phyloP scores from a whole-genome alignment of 441 rosid species.

The Populus hybrid region DNA sequence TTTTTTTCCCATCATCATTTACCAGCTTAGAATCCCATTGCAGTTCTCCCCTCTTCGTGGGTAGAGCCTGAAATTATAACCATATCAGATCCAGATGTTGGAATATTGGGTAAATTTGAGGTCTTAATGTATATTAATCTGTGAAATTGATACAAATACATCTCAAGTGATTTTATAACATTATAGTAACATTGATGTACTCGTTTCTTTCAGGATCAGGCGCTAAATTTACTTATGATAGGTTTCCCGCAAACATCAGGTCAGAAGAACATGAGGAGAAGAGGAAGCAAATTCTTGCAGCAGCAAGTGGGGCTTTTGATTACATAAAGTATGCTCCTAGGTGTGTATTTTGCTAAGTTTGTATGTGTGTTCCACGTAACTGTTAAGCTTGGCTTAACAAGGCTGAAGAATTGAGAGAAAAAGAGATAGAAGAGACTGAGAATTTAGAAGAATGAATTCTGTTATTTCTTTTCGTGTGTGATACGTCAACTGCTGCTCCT shows the following conservation, averaged over 20 bases:
- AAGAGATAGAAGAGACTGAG: too few species aligned
- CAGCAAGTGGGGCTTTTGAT: conserved; percentile 87
- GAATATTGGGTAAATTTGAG: conserved; percentile 57
- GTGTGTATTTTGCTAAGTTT: conserved; percentile 33
- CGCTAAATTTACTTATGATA: conserved; percentile 87
- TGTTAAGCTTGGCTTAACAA: too few species aligned
- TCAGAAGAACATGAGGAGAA: conserved; percentile 96
- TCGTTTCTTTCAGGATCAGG: conserved; percentile 49
- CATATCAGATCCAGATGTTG: conserved; percentile 80
- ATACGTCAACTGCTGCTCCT: too few species aligned
- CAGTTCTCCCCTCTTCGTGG: conserved; percentile 63
- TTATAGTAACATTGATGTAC: background rate
- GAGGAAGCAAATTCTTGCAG: conserved; percentile 91
- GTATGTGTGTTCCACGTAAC: conserved; percentile 14
- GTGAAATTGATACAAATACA: background rate
- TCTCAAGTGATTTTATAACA: conserved; percentile 19
- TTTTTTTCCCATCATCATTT: conserved; percentile 17
- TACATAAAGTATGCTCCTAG: conserved; percentile 72
- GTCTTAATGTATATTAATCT: conserved; percentile 11
- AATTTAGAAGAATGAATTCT: too few species aligned
- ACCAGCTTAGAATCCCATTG: conserved; percentile 45
- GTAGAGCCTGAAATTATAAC: conserved; percentile 83
- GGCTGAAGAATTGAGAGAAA: too few species aligned
- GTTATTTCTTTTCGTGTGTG: too few species aligned
- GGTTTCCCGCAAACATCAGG: conserved; percentile 88